These are phyloP conservation scores for Massarina eburnea DNA, from an alignment of 2,329 filamentous ascomycete genomes.

Conservation along the genomic window DNA sequence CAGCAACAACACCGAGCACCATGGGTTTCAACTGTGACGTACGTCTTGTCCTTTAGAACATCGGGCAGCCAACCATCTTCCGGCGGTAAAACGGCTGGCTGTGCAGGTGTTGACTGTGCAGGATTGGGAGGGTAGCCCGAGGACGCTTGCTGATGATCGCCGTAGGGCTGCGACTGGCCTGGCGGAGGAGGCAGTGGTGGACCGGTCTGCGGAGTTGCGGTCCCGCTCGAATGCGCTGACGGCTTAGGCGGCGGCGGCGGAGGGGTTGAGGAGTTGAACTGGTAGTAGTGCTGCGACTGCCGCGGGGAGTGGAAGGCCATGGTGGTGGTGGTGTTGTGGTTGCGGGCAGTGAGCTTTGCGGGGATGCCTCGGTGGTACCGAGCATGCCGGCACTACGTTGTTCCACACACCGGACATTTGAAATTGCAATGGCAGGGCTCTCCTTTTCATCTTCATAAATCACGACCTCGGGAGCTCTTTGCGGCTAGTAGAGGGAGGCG, in stretches of 20 bases:
- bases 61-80: constrained; percentile 76
- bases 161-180: constrained; percentile 30
- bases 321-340: background rate
- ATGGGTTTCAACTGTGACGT: constrained; percentile 39
- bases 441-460: constrained; percentile 5
- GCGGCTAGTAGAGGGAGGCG: background rate
- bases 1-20: constrained; percentile 10
- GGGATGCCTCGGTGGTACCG: background rate
- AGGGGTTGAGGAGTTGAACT: constrained; percentile 49
- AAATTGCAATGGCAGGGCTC: constrained; percentile 3
- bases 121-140: constrained; percentile 18
- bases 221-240: constrained; percentile 45
- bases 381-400: background rate
- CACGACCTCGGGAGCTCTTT: background rate
- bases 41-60: constrained; percentile 80
- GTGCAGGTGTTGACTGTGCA: constrained; percentile 19
- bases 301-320: constrained; percentile 45
- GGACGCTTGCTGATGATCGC: constrained; percentile 18
- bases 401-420: background rate
- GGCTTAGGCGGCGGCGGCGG: constrained; percentile 52
- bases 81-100: constrained; percentile 30
- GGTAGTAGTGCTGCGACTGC: constrained; percentile 41
- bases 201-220: constrained; percentile 45
- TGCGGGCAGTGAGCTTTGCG: background rate
- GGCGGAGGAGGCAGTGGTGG: constrained; percentile 49